These are phyloP conservation scores for Hypholoma sublateritium DNA, from an alignment of 768 basidiomycete genomes.

Conservation along the genomic window DNA sequence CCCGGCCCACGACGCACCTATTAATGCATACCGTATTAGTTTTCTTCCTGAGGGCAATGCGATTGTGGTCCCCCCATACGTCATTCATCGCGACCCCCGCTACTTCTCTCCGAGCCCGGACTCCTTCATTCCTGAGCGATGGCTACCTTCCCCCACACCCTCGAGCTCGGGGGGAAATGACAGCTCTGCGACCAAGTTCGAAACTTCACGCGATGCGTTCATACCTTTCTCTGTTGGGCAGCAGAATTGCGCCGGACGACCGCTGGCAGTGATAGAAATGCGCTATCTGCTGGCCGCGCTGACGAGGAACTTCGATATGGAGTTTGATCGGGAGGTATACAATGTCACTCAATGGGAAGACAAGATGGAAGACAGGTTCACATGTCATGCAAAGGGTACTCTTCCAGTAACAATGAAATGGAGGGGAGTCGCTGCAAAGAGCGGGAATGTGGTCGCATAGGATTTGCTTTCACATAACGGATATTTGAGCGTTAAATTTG, in stretches of 20 bases:
- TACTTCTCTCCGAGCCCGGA: slow-evolving; percentile 38
- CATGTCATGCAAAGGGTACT: neutral
- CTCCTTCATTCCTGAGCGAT: slow-evolving; percentile 37
- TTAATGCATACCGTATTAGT: slow-evolving; percentile 13
- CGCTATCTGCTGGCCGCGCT: slow-evolving; percentile 25
- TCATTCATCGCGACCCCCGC: slow-evolving; percentile 33
- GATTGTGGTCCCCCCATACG: slow-evolving; percentile 31
- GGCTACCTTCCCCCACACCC: slow-evolving; percentile 17
- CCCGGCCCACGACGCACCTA: neutral
- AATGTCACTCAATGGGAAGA: slow-evolving; percentile 23
- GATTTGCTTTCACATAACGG: too few relatives aligned
- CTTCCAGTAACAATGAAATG: slow-evolving; percentile 1
- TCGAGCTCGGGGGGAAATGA: neutral
- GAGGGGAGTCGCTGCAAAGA: neutral
- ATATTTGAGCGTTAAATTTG: too few relatives aligned
- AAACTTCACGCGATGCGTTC: slow-evolving; percentile 26
- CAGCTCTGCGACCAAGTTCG: slow-evolving; percentile 9
- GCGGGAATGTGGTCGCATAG: neutral
- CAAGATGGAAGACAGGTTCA: slow-evolving; percentile 26
- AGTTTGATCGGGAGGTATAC: slow-evolving; percentile 24
- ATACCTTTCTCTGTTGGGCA: slow-evolving; percentile 43
- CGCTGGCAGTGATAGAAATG: slow-evolving; percentile 28
- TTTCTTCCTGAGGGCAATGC: slow-evolving; percentile 40
- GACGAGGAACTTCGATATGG: slow-evolving; percentile 26
- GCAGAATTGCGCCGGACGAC: slow-evolving; percentile 47